Evolutionary conservation across 306 rosid species (phyloP).

Genomic region (Vachellia collinsii): DNA sequence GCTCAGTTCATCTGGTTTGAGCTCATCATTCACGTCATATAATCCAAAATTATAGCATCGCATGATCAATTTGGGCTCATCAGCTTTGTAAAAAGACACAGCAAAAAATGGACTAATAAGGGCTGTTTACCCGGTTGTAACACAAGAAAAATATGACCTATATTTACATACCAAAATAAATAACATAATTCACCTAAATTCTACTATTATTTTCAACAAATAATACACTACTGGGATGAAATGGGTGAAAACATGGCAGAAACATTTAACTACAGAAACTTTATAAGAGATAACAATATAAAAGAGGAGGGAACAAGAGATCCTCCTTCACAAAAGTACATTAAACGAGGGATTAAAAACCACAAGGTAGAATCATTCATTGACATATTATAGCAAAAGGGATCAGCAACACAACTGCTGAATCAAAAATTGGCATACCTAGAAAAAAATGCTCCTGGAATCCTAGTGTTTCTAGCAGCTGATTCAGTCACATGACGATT

Average conservation of each 20-base stretch:
- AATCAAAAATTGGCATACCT: constrained; percentile 40
- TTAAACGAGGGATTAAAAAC: neutral
- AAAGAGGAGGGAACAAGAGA: neutral
- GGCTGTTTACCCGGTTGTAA: neutral
- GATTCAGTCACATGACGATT: constrained; percentile 46
- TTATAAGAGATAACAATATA: neutral
- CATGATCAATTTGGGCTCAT: neutral
- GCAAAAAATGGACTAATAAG: neutral
- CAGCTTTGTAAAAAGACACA: neutral
- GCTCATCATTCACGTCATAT: neutral
- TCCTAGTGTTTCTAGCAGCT: constrained; percentile 45
- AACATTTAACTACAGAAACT: neutral
- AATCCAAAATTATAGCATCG: neutral
- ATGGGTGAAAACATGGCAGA: neutral
- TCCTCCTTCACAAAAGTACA: constrained; percentile 8
- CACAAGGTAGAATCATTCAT: neutral
- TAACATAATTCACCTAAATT: neutral
- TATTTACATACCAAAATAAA: neutral
- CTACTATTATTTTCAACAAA: constrained; percentile 11
- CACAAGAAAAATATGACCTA: neutral
- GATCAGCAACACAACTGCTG: constrained; percentile 8
- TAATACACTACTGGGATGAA: constrained; percentile 2
- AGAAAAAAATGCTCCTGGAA: constrained; percentile 50
- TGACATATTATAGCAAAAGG: neutral
- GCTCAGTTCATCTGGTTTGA: constrained; percentile 6